Base-by-base conservation (phyloP, 495 filamentous ascomycete genomes). In the Penicillium subrubescens region DNA sequence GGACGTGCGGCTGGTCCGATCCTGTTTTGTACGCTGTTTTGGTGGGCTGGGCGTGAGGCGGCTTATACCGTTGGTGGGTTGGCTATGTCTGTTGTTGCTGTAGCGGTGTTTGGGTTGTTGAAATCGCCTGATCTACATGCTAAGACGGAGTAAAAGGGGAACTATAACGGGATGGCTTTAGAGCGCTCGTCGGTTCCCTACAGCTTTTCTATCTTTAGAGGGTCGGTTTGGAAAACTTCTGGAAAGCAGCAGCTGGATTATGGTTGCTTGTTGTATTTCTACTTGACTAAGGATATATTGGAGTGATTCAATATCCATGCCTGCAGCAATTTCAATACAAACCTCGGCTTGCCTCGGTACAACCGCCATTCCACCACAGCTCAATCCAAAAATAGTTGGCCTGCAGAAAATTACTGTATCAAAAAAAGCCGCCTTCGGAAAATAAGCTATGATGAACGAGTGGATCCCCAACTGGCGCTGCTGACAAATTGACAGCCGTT, bases 11-110 rank as follows among this genome's bases (percentile, higher is more conserved):
- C 94, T 21, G 95, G 95, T 0, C 95, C 95, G 2, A 69, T 98
- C 27, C 72, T 96, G 51, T 99, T 98, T 70, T 97, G 94, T 67
- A 89, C 91, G n/a, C 82, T 99, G 61, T 99, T 98, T 79, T 99
- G 95, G 95, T 99, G 96, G 96, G 94, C 92, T 34, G 95, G 96
- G 0, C 80, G 95, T 43, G 89, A 96, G 70, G 79, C 88, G 17
- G 95, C 95, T 1, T 99, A 97, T 74, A 82, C 80, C 1, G 81
- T 90, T 72, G 96, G 95, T 4, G 92, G 92, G 0, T 73, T 83
- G 35, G 92, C 91, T 2, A 97, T 98, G 83, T 70, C 89, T 25
- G 86, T 74, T 8, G 93, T 97, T 39, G 84, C 83, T 43, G 79
- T 81, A 56, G 73, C 91, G n/a, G 92, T 89, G 0, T 91, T 96